Conservation (phyloP, 306 rosid genomes). For the Casuarina equisetifolia region DNA sequence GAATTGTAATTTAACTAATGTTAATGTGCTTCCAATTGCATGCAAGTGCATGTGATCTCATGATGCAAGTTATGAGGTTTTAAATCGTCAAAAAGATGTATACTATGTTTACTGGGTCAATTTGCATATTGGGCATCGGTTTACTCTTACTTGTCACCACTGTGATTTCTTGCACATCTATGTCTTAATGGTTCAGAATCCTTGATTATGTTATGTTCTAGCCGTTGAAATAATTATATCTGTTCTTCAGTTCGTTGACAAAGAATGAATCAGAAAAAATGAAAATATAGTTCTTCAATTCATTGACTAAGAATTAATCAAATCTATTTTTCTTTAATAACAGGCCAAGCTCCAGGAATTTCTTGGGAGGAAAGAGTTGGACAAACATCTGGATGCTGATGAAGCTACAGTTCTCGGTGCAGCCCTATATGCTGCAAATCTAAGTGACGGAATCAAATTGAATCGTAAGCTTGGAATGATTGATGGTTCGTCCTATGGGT, state of each 20-base stretch:
- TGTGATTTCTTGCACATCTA: background rate
- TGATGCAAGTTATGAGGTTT: background rate
- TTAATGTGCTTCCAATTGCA: slow-evolving; percentile 2
- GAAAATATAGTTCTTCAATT: background rate
- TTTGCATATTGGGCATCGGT: background rate
- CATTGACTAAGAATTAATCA: background rate
- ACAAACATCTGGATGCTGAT: slow-evolving; percentile 96
- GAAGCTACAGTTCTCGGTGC: slow-evolving; percentile 97
- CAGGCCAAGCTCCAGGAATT: slow-evolving; percentile 96
- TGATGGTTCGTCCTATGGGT: slow-evolving; percentile 92
- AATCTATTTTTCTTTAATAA: slow-evolving; percentile 4
- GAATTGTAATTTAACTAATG: background rate
- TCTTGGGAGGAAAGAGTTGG: slow-evolving; percentile 89
- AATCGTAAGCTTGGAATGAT: slow-evolving; percentile 97
- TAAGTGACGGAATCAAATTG: slow-evolving; percentile 97
- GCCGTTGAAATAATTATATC: slow-evolving; percentile 7
- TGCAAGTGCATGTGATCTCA: background rate
- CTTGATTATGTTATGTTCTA: background rate
- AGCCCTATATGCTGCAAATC: slow-evolving; percentile 84
- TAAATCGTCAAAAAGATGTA: slow-evolving; percentile 8
- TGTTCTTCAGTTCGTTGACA: background rate
- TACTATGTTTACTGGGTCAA: background rate
- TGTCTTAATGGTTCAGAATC: background rate
- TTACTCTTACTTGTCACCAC: background rate
- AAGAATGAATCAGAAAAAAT: background rate